A percentile compares a stretch with the other conserved stretches of the same genome.
Evolutionary conservation across 208 protist species (phyloP).

Genomic region (Strigomonas galati): DNA sequence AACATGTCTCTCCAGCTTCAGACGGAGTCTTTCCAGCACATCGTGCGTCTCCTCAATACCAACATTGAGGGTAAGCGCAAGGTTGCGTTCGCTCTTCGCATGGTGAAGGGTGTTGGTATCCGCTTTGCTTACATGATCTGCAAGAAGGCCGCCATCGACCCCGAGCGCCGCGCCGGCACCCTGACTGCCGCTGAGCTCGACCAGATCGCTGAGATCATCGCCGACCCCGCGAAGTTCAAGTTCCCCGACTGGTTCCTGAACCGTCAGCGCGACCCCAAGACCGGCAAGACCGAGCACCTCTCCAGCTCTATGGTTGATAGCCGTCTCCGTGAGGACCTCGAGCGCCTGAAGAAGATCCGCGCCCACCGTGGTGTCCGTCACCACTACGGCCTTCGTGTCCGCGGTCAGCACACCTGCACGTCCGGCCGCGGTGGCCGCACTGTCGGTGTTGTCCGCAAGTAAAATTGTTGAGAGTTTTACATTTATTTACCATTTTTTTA

Average conservation of each 20-base stretch:
- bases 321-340: conserved; percentile 99
- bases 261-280: conserved; percentile 98
- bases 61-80: conserved; percentile 99
- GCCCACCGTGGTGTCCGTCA: conserved; percentile 99
- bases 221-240: conserved; percentile 98
- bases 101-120: conserved; percentile 99
- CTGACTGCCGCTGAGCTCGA: conserved; percentile 96
- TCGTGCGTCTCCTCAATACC: conserved; percentile 99
- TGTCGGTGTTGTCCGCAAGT: conserved; percentile 85
- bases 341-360: conserved; percentile 99
- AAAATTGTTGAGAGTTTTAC: conserved; percentile 18
- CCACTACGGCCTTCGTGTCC: conserved; percentile 97
- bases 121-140: conserved; percentile 98
- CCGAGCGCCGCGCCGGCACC: conserved; percentile 94
- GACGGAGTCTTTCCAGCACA: conserved; percentile 98
- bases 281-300: conserved; percentile 97
- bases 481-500: conserved; percentile 19
- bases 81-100: conserved; percentile 97
- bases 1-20: conserved; percentile 48
- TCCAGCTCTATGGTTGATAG: conserved; percentile 96
- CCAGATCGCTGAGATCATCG: conserved; percentile 96
- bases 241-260: conserved; percentile 99
- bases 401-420: conserved; percentile 99
- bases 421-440: conserved; percentile 97
- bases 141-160: conserved; percentile 99